Percentiles rank a stretch among this genome's conserved stretches.
Evolutionary conservation across 768 basidiomycete species (phyloP).

Genomic region (Boletus reticuloceps): DNA sequence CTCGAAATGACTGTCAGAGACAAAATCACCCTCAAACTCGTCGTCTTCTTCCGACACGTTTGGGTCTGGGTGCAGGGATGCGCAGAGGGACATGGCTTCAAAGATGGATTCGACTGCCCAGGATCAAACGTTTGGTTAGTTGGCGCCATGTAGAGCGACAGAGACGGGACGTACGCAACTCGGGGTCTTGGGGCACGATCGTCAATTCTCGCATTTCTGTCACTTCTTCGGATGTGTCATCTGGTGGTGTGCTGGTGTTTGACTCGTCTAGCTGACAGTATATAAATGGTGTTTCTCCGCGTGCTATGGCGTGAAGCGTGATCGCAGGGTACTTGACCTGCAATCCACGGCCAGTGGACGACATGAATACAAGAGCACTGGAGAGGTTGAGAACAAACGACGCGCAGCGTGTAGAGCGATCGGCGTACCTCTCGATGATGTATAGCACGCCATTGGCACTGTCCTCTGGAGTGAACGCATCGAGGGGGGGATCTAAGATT

Average conservation of each 20-base stretch:
- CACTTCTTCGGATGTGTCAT: conserved; percentile 33
- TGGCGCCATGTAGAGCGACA: background rate
- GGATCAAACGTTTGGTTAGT: background rate
- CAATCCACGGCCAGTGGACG: conserved; percentile 68
- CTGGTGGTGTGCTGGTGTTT: conserved; percentile 33
- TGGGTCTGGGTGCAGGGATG: conserved; percentile 80
- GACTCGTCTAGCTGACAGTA: conserved; percentile 93
- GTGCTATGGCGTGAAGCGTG: conserved; percentile 90
- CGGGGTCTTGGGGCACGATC: conserved; percentile 61
- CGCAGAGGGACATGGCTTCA: conserved; percentile 81
- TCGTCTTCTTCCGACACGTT: conserved; percentile 41
- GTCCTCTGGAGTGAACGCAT: conserved; percentile 54
- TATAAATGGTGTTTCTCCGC: conserved; percentile 68
- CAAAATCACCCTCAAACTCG: conserved; percentile 48
- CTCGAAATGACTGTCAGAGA: conserved; percentile 47
- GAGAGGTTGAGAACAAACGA: conserved; percentile 1
- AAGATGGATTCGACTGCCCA: conserved; percentile 77
- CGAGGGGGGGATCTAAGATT: conserved; percentile 64
- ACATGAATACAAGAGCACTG: conserved; percentile 79
- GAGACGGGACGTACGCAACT: conserved; percentile 51
- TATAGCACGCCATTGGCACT: conserved; percentile 66
- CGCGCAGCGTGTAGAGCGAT: conserved; percentile 1
- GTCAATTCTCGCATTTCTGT: conserved; percentile 76
- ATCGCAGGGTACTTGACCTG: conserved; percentile 86
- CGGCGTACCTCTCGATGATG: conserved; percentile 76